Evolutionary conservation across 257 asterid genomes (phyloP).

Genomic region (Solanum habrochaites): DNA sequence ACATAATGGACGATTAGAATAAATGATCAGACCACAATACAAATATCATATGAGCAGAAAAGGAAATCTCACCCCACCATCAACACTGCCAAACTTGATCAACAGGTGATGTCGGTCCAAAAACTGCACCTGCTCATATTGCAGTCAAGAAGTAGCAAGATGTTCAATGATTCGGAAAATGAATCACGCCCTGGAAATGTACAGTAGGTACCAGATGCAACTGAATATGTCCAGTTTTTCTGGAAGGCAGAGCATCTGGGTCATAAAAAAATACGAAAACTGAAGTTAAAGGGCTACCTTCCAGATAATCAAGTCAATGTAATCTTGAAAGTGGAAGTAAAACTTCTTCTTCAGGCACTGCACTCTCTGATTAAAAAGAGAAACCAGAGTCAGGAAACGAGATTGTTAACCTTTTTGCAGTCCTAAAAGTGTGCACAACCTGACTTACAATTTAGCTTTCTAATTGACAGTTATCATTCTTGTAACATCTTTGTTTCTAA

Average conservation of each 20-base stretch:
- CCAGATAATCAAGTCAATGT: slow-evolving; percentile 89
- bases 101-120: slow-evolving; percentile 83
- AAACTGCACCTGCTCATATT: slow-evolving; percentile 71
- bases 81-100: slow-evolving; percentile 94
- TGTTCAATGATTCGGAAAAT: neutral
- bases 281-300: slow-evolving; percentile 35
- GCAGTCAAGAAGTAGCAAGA: neutral
- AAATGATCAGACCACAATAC: neutral
- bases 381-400: neutral
- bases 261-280: neutral
- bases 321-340: slow-evolving; percentile 93
- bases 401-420: neutral
- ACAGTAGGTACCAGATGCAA: neutral
- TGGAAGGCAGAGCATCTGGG: neutral
- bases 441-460: neutral
- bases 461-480: neutral
- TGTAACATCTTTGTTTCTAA: neutral
- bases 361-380: slow-evolving; percentile 58
- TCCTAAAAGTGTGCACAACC: neutral
- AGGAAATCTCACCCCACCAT: slow-evolving; percentile 79
- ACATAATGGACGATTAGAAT: neutral
- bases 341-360: slow-evolving; percentile 96
- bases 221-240: neutral
- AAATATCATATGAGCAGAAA: slow-evolving; percentile 5
- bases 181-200: neutral